A percentile compares a stretch with the other conserved stretches of the same genome.
These are phyloP conservation scores for Bipolaris oryzae DNA, from an alignment of 2,329 filamentous ascomycete species.

Conservation along the genomic window DNA sequence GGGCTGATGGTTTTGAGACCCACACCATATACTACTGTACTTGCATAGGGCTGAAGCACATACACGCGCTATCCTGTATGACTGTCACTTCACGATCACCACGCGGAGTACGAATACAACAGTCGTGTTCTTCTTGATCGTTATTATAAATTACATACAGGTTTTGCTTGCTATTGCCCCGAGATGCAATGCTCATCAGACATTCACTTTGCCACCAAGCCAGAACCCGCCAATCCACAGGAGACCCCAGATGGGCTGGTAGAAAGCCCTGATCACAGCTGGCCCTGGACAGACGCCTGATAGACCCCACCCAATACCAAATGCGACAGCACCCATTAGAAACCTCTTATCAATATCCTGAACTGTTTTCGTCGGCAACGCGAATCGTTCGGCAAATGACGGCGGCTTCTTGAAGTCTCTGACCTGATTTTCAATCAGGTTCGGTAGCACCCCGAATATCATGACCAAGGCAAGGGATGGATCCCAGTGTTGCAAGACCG, in stretches of 20 bases:
- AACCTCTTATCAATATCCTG: constrained; percentile 58
- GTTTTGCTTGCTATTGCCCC: background rate
- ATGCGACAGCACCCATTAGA: constrained; percentile 54
- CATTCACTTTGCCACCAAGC: constrained; percentile 40
- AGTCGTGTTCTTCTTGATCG: background rate
- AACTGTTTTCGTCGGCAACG: constrained; percentile 53
- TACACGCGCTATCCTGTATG: background rate
- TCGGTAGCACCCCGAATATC: constrained; percentile 57
- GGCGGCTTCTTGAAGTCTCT: constrained; percentile 45
- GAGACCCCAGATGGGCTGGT: constrained; percentile 57
- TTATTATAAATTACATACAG: background rate
- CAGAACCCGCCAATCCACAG: constrained; percentile 56
- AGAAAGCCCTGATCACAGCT: constrained; percentile 53
- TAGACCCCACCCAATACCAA: constrained; percentile 60
- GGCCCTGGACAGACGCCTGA: constrained; percentile 60
- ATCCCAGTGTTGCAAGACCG: constrained; percentile 53
- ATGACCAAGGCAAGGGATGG: constrained; percentile 58
- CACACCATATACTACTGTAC: background rate
- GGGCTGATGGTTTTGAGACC: constrained; percentile 9
- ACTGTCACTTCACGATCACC: background rate
- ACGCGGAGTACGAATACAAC: background rate
- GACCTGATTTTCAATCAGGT: constrained; percentile 42
- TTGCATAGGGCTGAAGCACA: constrained; percentile 18
- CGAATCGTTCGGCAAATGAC: constrained; percentile 51
- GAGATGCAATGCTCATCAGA: background rate